Percentiles rank a stretch among this genome's conserved stretches.
Conservation (phyloP, 441 rosid genomes). For the Populus hybrid region DNA sequence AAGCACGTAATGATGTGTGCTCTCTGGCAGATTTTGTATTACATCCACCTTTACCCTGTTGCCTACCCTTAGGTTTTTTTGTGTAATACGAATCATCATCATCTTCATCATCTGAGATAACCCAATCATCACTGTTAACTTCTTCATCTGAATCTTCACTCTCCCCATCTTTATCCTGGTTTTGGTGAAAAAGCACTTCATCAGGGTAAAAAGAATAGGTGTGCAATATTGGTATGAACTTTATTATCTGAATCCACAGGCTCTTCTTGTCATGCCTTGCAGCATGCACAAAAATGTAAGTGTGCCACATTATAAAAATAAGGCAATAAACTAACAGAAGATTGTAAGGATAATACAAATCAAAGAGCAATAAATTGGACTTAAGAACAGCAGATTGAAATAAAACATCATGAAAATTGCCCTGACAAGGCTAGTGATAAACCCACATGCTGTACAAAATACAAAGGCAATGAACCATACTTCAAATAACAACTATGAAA, state of each 20-base stretch:
- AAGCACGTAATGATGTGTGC: slow-evolving; percentile 40
- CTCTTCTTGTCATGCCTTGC: background rate
- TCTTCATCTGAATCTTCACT: slow-evolving; percentile 78
- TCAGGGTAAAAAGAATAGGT: slow-evolving; percentile 1
- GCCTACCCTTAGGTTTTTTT: slow-evolving; percentile 66
- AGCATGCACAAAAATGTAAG: background rate
- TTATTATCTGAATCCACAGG: background rate
- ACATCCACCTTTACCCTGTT: slow-evolving; percentile 54
- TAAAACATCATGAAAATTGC: too few relatives aligned
- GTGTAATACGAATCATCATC: slow-evolving; percentile 55
- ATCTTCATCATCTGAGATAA: slow-evolving; percentile 54
- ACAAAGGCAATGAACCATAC: background rate
- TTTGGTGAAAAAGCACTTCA: slow-evolving; percentile 18
- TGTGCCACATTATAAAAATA: background rate
- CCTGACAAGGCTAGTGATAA: background rate
- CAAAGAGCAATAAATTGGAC: background rate
- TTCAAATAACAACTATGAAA: background rate
- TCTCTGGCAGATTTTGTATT: slow-evolving; percentile 50
- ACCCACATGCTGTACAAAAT: background rate
- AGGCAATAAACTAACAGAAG: background rate
- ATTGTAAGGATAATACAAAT: background rate
- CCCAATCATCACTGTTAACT: slow-evolving; percentile 59
- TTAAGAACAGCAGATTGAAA: too few relatives aligned
- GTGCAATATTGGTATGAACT: background rate
- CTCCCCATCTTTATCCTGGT: slow-evolving; percentile 77